phyloP scores from a whole-genome alignment of 805 yeast species.

The Nakazawaea laoshanensis region DNA sequence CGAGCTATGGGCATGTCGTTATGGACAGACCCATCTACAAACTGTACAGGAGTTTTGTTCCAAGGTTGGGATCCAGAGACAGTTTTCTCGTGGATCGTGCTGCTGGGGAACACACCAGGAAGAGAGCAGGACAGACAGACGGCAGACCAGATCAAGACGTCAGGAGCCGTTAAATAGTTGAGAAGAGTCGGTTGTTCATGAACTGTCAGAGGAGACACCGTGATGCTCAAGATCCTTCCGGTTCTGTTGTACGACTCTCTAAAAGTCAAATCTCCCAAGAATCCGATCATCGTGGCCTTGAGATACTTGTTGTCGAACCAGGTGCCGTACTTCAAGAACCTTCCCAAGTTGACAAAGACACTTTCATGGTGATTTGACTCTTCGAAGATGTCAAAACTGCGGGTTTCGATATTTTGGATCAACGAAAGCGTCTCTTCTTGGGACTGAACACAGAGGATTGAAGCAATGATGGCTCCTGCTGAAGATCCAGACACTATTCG shows the following conservation, averaged over 20 bases:
- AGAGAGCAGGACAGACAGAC: conserved; percentile 92
- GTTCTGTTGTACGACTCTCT: conserved; percentile 93
- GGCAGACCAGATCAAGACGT: conserved; percentile 79
- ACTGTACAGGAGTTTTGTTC: conserved; percentile 69
- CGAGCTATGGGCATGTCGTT: conserved; percentile 88
- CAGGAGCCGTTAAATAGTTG: conserved; percentile 73
- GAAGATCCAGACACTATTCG: conserved; percentile 88
- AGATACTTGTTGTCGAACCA: conserved; percentile 76
- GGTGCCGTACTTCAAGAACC: conserved; percentile 77
- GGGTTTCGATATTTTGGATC: conserved; percentile 53
- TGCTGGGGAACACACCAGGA: conserved; percentile 86
- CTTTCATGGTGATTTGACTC: conserved; percentile 42
- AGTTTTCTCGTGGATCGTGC: conserved; percentile 78
- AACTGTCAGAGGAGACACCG: conserved; percentile 85
- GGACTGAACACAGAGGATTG: conserved; percentile 74
- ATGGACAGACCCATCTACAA: conserved; percentile 94
- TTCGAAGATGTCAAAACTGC: conserved; percentile 43
- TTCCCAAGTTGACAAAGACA: conserved; percentile 40
- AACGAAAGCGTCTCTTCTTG: conserved; percentile 59
- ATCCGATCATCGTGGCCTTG: conserved; percentile 61
- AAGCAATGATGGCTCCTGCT: conserved; percentile 93
- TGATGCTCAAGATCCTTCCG: conserved; percentile 85
- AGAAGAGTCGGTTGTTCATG: conserved; percentile 87
- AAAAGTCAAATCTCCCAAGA: conserved; percentile 86
- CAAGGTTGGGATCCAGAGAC: conserved; percentile 70